Evolutionary conservation across 805 yeast species (phyloP), one percentile per base, ranked within the genome.

Genomic region (Teunomyces aglyptinius): DNA sequence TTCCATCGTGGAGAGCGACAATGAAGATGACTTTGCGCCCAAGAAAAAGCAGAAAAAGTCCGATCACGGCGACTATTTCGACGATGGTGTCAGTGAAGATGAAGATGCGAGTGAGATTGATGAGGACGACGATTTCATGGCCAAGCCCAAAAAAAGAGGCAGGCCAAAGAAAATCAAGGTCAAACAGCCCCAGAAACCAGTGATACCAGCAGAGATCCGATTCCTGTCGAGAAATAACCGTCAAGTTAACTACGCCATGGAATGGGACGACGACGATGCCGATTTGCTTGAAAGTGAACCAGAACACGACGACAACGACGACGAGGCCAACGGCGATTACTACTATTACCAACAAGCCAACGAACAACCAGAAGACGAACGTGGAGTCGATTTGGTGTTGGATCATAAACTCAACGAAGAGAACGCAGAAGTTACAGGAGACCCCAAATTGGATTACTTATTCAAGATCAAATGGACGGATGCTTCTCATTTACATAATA

Each of bases 401-500:
- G 76, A 73, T 56, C 76, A 69, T 49, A 66, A 68, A 44, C 51
- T 60, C 34, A 65, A 67, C 41, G 63, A 57, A 43, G 68, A 62
- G 38, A 67, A 64, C 44, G 68, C 71, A 19, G 67, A 70, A 63
- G 50, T 66, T 38, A 74, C 81, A 12, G 65, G 71, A 41, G 77
- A 75, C 40, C 84, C 88, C 35, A 85, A 85, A 55, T 69, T 70
- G 43, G 82, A 80, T 49, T 84, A 74, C 57, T 76, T 80, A 42
- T 69, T 81, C 60, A 64, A 75, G 55, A 78, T 94, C 56, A 94
- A 94, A 68, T 94, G 99, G 99, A 75, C 79, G 15, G 88, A 80
- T 45, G 75, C 82, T 51, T 87, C 97, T 11, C 98, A 94, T 69
- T 73, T 94, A 51, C 99, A 94, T 68, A 94, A 92, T 64, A 85